phyloP scores from a whole-genome alignment of 768 basidiomycete genomes.

The Psilocybe azurescens region DNA sequence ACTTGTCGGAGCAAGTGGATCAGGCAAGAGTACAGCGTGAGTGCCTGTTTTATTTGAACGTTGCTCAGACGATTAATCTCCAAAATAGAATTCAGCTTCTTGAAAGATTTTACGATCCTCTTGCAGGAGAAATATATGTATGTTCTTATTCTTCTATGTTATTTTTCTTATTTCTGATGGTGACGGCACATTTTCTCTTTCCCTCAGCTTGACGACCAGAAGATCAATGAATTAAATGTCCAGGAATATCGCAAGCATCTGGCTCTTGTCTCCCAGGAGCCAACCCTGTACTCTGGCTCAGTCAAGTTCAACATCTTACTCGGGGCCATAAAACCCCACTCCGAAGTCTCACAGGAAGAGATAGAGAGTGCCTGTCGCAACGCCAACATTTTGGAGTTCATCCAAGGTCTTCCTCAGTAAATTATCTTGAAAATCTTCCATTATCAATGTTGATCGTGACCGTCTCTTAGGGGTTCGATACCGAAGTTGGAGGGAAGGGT shows the following conservation, averaged over 20 bases:
- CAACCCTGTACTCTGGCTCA: slow-evolving; percentile 87
- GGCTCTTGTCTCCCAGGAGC: slow-evolving; percentile 91
- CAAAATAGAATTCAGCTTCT: slow-evolving; percentile 70
- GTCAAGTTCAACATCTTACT: slow-evolving; percentile 91
- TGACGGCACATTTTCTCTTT: too few relatives aligned
- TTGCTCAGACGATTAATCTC: background rate
- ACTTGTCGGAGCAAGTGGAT: slow-evolving; percentile 81
- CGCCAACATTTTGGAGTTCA: slow-evolving; percentile 93
- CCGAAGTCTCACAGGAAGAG: slow-evolving; percentile 85
- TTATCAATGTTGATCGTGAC: background rate
- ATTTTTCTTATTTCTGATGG: background rate
- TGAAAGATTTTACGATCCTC: slow-evolving; percentile 85
- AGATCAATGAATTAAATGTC: slow-evolving; percentile 77
- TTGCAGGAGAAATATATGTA: slow-evolving; percentile 71
- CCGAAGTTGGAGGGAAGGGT: too few relatives aligned
- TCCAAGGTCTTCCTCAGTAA: slow-evolving; percentile 79
- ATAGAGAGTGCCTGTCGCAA: slow-evolving; percentile 84
- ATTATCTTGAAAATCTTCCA: background rate
- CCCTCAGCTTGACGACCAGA: slow-evolving; percentile 69
- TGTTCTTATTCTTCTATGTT: slow-evolving; percentile 24
- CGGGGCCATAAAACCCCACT: slow-evolving; percentile 76
- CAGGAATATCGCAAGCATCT: slow-evolving; percentile 89
- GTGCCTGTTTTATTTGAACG: slow-evolving; percentile 22
- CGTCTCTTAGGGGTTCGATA: slow-evolving; percentile 36
- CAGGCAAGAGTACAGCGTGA: slow-evolving; percentile 83